Evolutionary conservation across 83 land plant genomes (phyloP), one percentile per base, ranked within the genome.

Genomic region (Isoetes engelmannii): DNA sequence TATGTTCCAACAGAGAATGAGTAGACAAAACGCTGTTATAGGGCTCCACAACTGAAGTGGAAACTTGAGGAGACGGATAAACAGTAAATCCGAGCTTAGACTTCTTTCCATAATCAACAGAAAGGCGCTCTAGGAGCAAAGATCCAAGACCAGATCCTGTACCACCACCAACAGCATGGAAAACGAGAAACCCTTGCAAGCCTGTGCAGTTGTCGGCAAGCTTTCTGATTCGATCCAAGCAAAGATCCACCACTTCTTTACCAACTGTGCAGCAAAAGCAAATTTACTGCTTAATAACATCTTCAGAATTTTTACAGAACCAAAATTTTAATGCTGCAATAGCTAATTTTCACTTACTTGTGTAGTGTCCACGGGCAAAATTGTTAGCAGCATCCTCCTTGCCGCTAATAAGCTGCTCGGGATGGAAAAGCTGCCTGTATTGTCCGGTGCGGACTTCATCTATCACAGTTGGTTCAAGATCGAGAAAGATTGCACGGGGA

Each of bases 121-220:
- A 67, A 44, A 67, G 42, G n/a, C 69, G 60, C 69, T 67, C 69
- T 8, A 67, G 69, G 19, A 67, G 69, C 43, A 67, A 10, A 18
- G 69, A 67, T 48, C 69, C 69, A 28, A 67, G 69, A n/a, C 69
- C 69, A 1, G 69, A 67, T 10, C 69, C 69, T 7, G 69, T 67
- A 43, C 69, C 69, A 53, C 69, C 69, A 4, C 69, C 69, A 48
- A 67, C 69, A 9, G 69, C 69, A 54, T 67, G 69, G 67, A 47
- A 67, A 48, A 67, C 55, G 45, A 67, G 42, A 53, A 67, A 67
- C 10, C 69, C 69, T 53, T 67, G 69, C 55, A 67, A 57, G 4
- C 69, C 69, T 0, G 69, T 67, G 55, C 69, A 67, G 45, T 47
- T 67, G 69, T 67, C 69, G 5, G 69, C 69, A 44, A 67, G 42